These are phyloP conservation scores for Chrysopogon serrulatus DNA, from an alignment of 176 grass and related monocot genomes.

Conservation along the genomic window DNA sequence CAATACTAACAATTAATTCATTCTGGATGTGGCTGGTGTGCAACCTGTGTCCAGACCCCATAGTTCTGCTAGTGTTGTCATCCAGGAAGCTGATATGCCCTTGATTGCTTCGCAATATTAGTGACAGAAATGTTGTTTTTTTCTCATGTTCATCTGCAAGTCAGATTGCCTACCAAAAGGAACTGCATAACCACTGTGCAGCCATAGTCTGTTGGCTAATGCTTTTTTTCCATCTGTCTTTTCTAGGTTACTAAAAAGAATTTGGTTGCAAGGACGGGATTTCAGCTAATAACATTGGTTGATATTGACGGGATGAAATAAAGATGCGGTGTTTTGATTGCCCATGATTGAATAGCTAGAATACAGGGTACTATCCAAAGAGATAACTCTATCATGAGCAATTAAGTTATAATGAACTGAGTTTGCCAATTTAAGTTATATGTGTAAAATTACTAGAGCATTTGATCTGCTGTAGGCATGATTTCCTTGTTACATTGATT, in stretches of 20 bases:
- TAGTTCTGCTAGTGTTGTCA: not conserved
- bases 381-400: no score
- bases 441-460: no score
- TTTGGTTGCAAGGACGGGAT: no score
- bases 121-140: not conserved
- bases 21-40: not conserved
- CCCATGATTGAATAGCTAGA: no score
- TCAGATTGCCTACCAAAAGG: not conserved
- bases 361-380: no score
- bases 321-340: no score
- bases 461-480: no score
- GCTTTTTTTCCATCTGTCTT: conserved; percentile 10
- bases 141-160: not conserved
- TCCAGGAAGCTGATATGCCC: not conserved
- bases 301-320: no score
- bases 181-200: not conserved
- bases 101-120: conserved; percentile 6
- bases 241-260: conserved; percentile 88
- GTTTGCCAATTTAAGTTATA: no score
- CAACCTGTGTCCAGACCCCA: not conserved
- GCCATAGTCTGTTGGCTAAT: not conserved
- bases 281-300: no score
- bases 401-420: no score
- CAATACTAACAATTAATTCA: not conserved
- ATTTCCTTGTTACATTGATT: no score